phyloP scores from a whole-genome alignment of 148 eudicot genomes.

The Nepenthes gracilis region DNA sequence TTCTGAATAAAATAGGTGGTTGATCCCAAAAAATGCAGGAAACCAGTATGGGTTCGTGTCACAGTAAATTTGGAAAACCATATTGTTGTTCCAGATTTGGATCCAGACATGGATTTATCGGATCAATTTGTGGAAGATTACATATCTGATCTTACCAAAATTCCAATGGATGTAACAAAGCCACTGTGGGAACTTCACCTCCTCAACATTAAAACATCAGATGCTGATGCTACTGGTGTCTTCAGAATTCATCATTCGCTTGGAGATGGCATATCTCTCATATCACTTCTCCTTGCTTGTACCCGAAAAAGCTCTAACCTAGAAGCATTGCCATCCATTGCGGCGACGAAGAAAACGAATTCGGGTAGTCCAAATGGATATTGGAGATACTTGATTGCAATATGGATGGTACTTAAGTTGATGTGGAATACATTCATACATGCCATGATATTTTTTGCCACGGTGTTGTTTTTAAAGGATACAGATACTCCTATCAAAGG shows the following conservation, averaged over 20 bases:
- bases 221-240: constrained; percentile 22
- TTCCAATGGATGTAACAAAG: constrained; percentile 32
- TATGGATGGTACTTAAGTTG: constrained; percentile 10
- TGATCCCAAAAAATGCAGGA: constrained; percentile 12
- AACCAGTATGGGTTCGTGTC: constrained; percentile 32
- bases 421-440: constrained; percentile 15
- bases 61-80: constrained; percentile 35
- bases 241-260: constrained; percentile 51
- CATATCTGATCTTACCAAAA: constrained; percentile 24
- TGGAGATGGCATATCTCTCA: constrained; percentile 66
- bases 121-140: constrained; percentile 50
- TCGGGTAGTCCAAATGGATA: background rate
- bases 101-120: constrained; percentile 27
- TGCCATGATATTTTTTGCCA: constrained; percentile 4
- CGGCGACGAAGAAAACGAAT: constrained; percentile 1
- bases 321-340: constrained; percentile 28
- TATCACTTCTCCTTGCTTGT: constrained; percentile 48
- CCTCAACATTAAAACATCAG: constrained; percentile 40
- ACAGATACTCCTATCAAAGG: constrained; percentile 13
- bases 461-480: constrained; percentile 14
- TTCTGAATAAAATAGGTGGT: constrained; percentile 9
- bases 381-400: background rate
- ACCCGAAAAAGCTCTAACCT: constrained; percentile 42
- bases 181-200: constrained; percentile 73
- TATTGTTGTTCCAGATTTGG: constrained; percentile 27